Conservation (phyloP, 192 early-diverging fungal genomes). For the Paraglomus brasilianum region DNA sequence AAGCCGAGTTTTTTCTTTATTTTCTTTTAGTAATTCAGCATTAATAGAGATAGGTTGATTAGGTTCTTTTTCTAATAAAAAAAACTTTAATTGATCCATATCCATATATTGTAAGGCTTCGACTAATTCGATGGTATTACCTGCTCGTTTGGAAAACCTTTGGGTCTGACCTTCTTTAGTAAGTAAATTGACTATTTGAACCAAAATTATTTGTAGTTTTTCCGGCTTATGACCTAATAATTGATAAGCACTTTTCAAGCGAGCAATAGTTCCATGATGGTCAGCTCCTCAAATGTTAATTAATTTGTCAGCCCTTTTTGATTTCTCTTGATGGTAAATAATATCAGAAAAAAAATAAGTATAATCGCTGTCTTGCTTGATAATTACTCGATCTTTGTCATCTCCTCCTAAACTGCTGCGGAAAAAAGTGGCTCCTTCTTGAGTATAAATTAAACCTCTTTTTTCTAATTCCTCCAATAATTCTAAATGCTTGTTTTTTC, state of each 20-base stretch:
- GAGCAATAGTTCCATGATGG: constrained; percentile 14
- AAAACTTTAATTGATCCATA: constrained; percentile 5
- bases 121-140: constrained; percentile 6
- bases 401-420: constrained; percentile 12
- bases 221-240: constrained; percentile 1
- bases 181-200: constrained; percentile 13
- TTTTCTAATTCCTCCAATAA: background rate
- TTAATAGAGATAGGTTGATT: constrained; percentile 3
- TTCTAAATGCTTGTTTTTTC: constrained; percentile 1
- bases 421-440: constrained; percentile 14
- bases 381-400: constrained; percentile 14
- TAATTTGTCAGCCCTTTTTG: constrained; percentile 3
- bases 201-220: constrained; percentile 13
- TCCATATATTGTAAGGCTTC: background rate
- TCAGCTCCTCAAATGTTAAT: constrained; percentile 10
- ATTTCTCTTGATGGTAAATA: constrained; percentile 4
- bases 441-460: constrained; percentile 5
- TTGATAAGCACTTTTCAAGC: constrained; percentile 7
- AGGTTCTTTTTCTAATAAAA: constrained; percentile 11
- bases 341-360: no score
- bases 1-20: no score
- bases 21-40: background rate
- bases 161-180: background rate
- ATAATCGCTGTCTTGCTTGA: constrained; percentile 14
- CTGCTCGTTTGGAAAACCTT: constrained; percentile 15